Conservation (phyloP, 1,284 basidiomycete genomes). For the Boletus albobrunnescens region DNA sequence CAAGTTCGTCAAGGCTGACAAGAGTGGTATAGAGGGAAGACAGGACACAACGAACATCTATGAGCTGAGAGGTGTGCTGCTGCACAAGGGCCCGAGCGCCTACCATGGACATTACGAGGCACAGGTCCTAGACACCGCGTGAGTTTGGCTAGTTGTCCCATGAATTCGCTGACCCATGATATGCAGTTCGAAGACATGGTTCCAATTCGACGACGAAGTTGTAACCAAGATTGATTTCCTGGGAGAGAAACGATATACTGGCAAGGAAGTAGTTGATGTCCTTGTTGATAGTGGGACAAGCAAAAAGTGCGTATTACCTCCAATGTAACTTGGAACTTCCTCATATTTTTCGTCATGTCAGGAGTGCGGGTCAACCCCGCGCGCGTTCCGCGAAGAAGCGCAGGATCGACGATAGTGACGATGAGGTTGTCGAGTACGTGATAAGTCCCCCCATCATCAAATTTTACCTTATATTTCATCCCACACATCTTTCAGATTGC, state of each 20-base stretch:
- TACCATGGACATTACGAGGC: constrained; percentile 92
- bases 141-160: constrained; percentile 27
- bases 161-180: constrained; percentile 8
- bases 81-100: constrained; percentile 83
- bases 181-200: constrained; percentile 72
- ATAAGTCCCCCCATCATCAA: constrained; percentile 18
- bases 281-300: constrained; percentile 18
- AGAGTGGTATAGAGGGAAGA: constrained; percentile 10
- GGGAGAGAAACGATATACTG: constrained; percentile 38
- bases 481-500: constrained; percentile 21
- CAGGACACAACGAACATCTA: constrained; percentile 45
- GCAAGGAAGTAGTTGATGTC: constrained; percentile 30
- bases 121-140: constrained; percentile 79
- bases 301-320: constrained; percentile 27
- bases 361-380: constrained; percentile 27
- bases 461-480: constrained; percentile 20
- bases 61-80: constrained; percentile 75
- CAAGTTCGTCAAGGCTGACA: constrained; percentile 45
- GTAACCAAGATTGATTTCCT: constrained; percentile 62
- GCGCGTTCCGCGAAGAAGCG: constrained; percentile 32
- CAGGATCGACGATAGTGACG: constrained; percentile 60
- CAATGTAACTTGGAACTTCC: not conserved
- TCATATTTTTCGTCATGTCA: constrained; percentile 11
- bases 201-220: constrained; percentile 82
- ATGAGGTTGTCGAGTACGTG: constrained; percentile 46